Evolutionary conservation across 73 alveolate genomes (phyloP), one percentile per base, ranked within the genome.

Genomic region (Uronychia setigera): DNA sequence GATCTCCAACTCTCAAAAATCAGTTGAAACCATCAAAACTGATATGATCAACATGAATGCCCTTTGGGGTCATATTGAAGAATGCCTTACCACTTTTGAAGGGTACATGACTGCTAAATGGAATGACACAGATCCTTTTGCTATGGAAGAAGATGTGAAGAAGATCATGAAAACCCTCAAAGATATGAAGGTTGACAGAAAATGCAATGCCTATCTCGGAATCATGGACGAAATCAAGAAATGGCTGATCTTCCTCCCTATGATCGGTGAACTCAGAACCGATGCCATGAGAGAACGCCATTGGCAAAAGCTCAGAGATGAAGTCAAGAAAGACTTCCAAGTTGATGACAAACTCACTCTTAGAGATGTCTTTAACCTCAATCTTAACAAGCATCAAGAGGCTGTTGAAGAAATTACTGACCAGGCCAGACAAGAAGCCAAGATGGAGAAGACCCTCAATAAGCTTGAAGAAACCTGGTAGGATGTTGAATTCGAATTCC

Each of bases 341-440:
- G 93, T 91, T 33, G 83, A 87, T 58, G 96, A 91, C 35, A 83
- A 91, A 60, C 88, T 93, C 58, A 83, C 89, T 58, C 91, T 93
- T 78, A 93, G 93, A 85, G 98, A 93, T 80, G 93, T 93, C 85
- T 93, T 84, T 91, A 91, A 91, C 88, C 86, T 93, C 76, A 91
- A 93, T 91, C 87, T 93, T 74, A 91, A 91, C 92, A 88, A 93
- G 88, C 88, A 91, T 35, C 87, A 90, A 11, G 98, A 93, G 86
- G 89, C 85, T 75, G 98, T 93, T 85, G 98, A 93, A 83, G 98
- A 93, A 82, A 93, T 93, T 60, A 93, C 98, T 0, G 98, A 93
- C 88, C 93, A 98, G 92, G 99, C 99, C n/a, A 96, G 99, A 82
- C 96, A 98, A 91, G 99, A 99, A 87, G 98, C 98, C 82, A 99